Evolutionary conservation across 805 yeast genomes (phyloP).

Genomic region (Hanseniaspora vineae): DNA sequence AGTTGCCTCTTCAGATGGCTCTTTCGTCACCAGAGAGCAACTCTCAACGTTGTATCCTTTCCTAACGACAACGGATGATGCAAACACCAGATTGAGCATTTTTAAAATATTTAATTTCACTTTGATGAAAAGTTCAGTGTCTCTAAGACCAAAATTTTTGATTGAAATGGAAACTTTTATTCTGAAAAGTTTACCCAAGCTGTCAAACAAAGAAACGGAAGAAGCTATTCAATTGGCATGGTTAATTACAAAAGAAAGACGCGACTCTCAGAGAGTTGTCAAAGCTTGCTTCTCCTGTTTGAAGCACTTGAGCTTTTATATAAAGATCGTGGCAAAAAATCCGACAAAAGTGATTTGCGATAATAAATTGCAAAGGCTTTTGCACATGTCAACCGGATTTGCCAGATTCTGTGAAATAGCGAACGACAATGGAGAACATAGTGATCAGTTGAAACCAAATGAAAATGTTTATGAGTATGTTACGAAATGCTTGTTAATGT

Average conservation of each 20-base stretch:
- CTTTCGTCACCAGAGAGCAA: constrained; percentile 53
- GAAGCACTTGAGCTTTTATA: constrained; percentile 34
- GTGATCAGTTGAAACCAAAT: constrained; percentile 30
- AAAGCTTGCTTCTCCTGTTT: constrained; percentile 56
- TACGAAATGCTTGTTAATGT: constrained; percentile 43
- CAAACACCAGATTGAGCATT: constrained; percentile 30
- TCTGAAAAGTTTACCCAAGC: constrained; percentile 45
- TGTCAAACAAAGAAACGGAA: constrained; percentile 46
- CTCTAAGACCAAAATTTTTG: constrained; percentile 40
- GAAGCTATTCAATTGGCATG: constrained; percentile 65
- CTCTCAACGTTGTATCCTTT: constrained; percentile 53
- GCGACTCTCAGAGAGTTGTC: constrained; percentile 36
- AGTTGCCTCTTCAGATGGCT: constrained; percentile 35
- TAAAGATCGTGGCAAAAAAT: constrained; percentile 19
- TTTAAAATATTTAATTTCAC: constrained; percentile 42
- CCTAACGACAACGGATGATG: constrained; percentile 36
- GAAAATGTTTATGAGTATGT: constrained; percentile 49
- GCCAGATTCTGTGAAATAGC: constrained; percentile 61
- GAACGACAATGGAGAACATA: constrained; percentile 25
- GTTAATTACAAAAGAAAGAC: constrained; percentile 35
- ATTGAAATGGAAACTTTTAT: constrained; percentile 37
- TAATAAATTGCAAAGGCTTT: constrained; percentile 38
- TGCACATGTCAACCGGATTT: constrained; percentile 56
- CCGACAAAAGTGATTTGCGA: constrained; percentile 21
- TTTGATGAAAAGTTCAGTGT: constrained; percentile 27